Evolutionary conservation across 148 eudicot genomes (phyloP).

Genomic region (Talinum fruticosum): DNA sequence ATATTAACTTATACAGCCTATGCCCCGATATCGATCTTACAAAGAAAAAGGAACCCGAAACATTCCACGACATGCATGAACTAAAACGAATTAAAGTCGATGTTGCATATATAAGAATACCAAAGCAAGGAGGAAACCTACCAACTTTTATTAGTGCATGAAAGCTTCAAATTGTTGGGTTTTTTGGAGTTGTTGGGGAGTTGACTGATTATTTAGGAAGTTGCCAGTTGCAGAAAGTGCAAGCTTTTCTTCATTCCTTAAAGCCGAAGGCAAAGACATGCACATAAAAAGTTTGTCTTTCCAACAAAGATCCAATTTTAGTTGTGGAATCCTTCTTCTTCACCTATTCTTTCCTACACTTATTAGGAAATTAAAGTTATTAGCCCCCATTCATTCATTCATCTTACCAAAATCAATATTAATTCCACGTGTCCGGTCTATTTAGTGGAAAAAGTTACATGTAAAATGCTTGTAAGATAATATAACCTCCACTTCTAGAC

Average conservation of each 20-base stretch:
- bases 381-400: background rate
- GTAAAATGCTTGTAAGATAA: too few relatives aligned
- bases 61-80: background rate
- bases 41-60: too few relatives aligned
- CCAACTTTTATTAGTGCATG: background rate
- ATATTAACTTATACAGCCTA: too few relatives aligned
- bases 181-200: background rate
- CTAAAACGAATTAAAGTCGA: too few relatives aligned
- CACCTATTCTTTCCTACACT: background rate
- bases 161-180: background rate
- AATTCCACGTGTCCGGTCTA: too few relatives aligned
- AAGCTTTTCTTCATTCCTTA: constrained; percentile 17
- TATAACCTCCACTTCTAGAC: too few relatives aligned
- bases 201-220: background rate
- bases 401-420: too few relatives aligned
- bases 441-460: too few relatives aligned
- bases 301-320: constrained; percentile 14
- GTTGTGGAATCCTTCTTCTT: background rate
- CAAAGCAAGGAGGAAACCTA: background rate
- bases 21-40: background rate
- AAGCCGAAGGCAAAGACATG: constrained; percentile 23
- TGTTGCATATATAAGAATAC: background rate
- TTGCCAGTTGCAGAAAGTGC: constrained; percentile 24
- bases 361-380: too few relatives aligned
- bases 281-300: constrained; percentile 13